Conservation (phyloP, 805 yeast genomes). For the Cyberlindnera lachancei region DNA sequence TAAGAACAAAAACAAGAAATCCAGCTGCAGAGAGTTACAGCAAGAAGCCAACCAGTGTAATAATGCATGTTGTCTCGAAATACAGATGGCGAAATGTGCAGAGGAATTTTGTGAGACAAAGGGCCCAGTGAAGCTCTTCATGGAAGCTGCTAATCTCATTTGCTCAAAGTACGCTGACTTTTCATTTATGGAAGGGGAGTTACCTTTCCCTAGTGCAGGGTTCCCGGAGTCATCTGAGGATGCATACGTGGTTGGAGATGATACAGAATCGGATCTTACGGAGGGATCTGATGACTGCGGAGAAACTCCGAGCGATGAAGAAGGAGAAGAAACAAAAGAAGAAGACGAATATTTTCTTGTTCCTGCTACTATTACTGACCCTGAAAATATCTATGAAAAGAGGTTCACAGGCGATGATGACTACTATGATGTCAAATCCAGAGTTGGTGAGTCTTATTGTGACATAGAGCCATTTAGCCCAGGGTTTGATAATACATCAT, state of each 20-base stretch:
- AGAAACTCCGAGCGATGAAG: background rate
- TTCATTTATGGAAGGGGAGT: constrained; percentile 8
- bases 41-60: constrained; percentile 15
- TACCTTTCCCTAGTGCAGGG: constrained; percentile 8
- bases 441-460: constrained; percentile 15
- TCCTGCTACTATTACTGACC: background rate
- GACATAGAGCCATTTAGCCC: constrained; percentile 16
- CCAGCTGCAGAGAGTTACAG: background rate
- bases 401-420: constrained; percentile 13
- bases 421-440: constrained; percentile 19
- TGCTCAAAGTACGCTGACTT: constrained; percentile 21
- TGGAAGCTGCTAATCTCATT: constrained; percentile 14
- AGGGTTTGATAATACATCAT: constrained; percentile 15
- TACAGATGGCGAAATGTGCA: constrained; percentile 20
- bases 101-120: constrained; percentile 14
- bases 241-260: background rate
- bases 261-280: background rate
- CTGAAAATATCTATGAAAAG: background rate
- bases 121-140: constrained; percentile 11
- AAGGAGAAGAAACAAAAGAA: background rate
- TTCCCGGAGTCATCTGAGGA: background rate
- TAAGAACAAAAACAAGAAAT: constrained; percentile 11
- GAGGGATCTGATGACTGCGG: background rate
- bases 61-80: constrained; percentile 21
- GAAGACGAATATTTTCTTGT: background rate